A percentile compares a stretch with the other conserved stretches of the same genome.
phyloP scores from a whole-genome alignment of 2,329 filamentous ascomycete genomes.

The Septoria linicola region DNA sequence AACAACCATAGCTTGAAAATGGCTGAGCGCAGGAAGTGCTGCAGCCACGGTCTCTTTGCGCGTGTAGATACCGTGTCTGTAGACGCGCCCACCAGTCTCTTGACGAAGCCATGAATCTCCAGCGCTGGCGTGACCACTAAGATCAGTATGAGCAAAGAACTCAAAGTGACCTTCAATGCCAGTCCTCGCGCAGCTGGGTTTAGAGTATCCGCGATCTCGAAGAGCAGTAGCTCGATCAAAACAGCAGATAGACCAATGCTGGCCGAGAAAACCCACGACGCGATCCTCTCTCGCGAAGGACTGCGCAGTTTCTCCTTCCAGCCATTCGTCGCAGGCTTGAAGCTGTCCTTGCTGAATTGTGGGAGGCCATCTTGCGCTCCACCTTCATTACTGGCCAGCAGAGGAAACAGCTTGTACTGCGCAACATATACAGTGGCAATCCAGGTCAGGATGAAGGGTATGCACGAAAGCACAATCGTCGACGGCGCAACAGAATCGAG shows the following conservation, averaged over 20 bases:
- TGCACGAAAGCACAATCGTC: slow-evolving; percentile 58
- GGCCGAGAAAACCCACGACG: slow-evolving; percentile 64
- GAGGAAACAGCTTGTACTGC: slow-evolving; percentile 68
- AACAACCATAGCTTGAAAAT: slow-evolving; percentile 69
- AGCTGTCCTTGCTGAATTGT: slow-evolving; percentile 53
- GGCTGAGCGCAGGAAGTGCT: slow-evolving; percentile 52
- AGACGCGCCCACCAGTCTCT: slow-evolving; percentile 57
- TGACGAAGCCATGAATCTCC: slow-evolving; percentile 60
- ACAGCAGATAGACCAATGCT: slow-evolving; percentile 77
- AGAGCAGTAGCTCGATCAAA: slow-evolving; percentile 75
- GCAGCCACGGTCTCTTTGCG: slow-evolving; percentile 56
- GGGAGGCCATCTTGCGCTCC: slow-evolving; percentile 56
- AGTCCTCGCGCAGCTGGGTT: slow-evolving; percentile 64
- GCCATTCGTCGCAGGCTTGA: slow-evolving; percentile 35
- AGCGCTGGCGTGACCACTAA: slow-evolving; percentile 75
- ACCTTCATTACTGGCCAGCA: slow-evolving; percentile 63
- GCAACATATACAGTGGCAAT: slow-evolving; percentile 61
- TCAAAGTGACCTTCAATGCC: slow-evolving; percentile 68
- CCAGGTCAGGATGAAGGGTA: slow-evolving; percentile 72
- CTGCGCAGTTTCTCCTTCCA: slow-evolving; percentile 23
- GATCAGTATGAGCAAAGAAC: slow-evolving; percentile 68
- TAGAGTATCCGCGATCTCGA: slow-evolving; percentile 77
- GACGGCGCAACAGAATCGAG: slow-evolving; percentile 48
- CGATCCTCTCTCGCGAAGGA: slow-evolving; percentile 41
- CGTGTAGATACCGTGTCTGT: slow-evolving; percentile 62